Evolutionary conservation across 306 rosid species (phyloP), one percentile per base, ranked within the genome.

Genomic region (Vachellia collinsii): DNA sequence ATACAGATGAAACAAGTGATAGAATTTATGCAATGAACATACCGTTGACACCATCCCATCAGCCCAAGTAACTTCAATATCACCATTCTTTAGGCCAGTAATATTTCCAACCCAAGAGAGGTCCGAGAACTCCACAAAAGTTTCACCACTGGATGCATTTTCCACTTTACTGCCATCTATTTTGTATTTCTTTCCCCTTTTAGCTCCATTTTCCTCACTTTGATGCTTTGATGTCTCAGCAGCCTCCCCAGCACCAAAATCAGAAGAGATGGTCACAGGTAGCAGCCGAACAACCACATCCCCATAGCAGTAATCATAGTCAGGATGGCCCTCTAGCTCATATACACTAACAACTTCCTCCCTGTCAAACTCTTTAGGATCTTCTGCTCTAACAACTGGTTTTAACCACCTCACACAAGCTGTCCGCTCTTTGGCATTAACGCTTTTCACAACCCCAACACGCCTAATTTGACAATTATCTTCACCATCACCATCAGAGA

Each of bases 31-130:
- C 61, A 83, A 85, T 42, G 29, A 81, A 69, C 81, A 77, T 95
- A 96, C 98, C 97, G 82, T 90, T 77, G 99, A 96, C 75, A 96
- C 97, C 98, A 96, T 93, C 82, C 97, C 97, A 77, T 96, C 94
- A 47, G 98, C 99, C 99, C 99, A 96, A 72, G 94, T 93, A 84
- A 93, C 99, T 88, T 92, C 97, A 81, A 96, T 96, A 87, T 96
- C 98, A 68, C 99, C 99, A 70, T 89, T 92, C 86, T 83, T 90
- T 74, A 96, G 97, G 79, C 95, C 90, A 50, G 99, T 89, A 83
- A 96, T 96, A 85, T 96, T 92, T 75, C 99, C 99, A 78, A 93
- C 99, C 99, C 98, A 96, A 34, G 99, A 92, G 79, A 96, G 94
- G 85, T 93, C 97, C 8, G 91, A 85, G 88, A 92, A 92, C 83